phyloP scores from a whole-genome alignment of 345 rosid species.

The Salix udensis region DNA sequence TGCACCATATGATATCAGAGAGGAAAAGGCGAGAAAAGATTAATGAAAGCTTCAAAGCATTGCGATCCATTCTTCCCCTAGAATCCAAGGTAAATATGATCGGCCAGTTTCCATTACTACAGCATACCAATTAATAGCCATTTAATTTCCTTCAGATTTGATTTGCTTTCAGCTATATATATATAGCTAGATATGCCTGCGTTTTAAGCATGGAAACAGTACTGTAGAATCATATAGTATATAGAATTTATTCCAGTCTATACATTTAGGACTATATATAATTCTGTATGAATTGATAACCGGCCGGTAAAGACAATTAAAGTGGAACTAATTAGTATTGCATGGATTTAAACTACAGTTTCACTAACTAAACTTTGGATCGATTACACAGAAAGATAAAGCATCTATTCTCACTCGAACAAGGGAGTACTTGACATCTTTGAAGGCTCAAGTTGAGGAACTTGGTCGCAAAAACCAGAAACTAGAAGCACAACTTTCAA shows the following conservation, averaged over 20 bases:
- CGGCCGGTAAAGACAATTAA: no score
- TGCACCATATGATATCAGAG: conserved; percentile 90
- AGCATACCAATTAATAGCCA: no score
- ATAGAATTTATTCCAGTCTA: no score
- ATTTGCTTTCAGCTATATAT: no score
- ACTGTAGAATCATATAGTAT: no score
- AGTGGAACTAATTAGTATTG: not conserved
- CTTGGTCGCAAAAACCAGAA: conserved; percentile 39
- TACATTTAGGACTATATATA: no score
- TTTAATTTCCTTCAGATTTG: no score
- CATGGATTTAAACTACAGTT: not conserved
- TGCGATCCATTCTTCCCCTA: conserved; percentile 71
- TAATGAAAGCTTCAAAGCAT: conserved; percentile 69
- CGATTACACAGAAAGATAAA: conserved; percentile 54
- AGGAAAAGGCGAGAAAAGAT: conserved; percentile 84
- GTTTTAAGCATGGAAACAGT: no score
- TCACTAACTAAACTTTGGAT: not conserved
- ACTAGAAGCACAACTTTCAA: conserved; percentile 42
- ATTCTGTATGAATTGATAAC: no score
- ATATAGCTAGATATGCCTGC: no score
- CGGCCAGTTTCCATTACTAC: no score
- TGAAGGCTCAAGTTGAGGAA: conserved; percentile 53
- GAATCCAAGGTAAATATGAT: conserved; percentile 57
- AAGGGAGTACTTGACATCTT: conserved; percentile 46
- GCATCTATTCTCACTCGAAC: conserved; percentile 57